Evolutionary conservation across 2,329 filamentous ascomycete species (phyloP).

Genomic region (Sporothrix inflata): DNA sequence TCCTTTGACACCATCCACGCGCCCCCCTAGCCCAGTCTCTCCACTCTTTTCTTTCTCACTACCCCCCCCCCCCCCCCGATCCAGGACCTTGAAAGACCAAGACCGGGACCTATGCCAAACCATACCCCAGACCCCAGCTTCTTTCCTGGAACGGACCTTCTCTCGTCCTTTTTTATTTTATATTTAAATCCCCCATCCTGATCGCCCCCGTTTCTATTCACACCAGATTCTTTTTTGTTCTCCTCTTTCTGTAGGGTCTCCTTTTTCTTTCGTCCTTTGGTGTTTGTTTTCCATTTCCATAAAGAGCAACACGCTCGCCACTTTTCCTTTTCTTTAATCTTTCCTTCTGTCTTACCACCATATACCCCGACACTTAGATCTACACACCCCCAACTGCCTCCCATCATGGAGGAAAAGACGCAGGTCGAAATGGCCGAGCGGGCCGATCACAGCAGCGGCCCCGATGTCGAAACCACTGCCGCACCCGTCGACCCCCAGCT

Average conservation of each 20-base stretch:
- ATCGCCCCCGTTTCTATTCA: background rate
- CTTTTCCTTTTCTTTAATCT: background rate
- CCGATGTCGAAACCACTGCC: background rate
- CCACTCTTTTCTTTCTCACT: background rate
- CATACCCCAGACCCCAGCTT: background rate
- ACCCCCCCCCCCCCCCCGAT: background rate
- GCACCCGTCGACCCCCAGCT: background rate
- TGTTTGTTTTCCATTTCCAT: background rate
- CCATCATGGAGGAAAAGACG: slow-evolving; percentile 24
- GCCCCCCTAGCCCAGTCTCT: background rate
- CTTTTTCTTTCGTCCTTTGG: background rate
- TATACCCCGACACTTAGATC: background rate
- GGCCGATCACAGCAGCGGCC: slow-evolving; percentile 21
- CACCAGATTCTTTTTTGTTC: background rate
- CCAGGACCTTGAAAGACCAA: background rate
- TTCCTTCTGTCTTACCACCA: background rate
- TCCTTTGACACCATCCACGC: background rate
- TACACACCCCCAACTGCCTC: background rate
- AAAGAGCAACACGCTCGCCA: background rate
- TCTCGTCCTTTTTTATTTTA: background rate
- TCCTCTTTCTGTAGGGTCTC: background rate
- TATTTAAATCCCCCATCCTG: slow-evolving; percentile 3
- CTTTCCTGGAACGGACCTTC: background rate
- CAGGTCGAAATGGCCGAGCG: slow-evolving; percentile 25
- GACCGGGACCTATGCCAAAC: background rate